Conservation (phyloP, 2,329 filamentous ascomycete species). For the Plenodomus tracheiphilus region DNA sequence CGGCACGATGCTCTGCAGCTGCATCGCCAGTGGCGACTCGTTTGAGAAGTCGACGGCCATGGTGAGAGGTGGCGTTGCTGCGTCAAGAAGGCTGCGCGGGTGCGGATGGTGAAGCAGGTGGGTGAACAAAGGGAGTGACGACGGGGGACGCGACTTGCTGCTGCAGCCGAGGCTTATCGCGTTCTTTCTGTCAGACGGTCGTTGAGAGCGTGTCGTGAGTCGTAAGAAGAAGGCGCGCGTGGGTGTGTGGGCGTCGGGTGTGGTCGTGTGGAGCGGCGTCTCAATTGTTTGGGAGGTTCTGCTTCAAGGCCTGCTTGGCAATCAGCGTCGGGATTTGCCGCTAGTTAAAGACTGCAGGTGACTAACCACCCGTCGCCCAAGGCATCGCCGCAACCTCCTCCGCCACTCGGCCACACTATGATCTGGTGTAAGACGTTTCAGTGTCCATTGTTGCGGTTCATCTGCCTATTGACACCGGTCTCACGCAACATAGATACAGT, state of each 20-base stretch:
- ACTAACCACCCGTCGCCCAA: not conserved
- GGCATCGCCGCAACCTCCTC: too few relatives aligned
- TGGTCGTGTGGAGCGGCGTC: slow-evolving; percentile 12
- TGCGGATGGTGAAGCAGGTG: slow-evolving; percentile 21
- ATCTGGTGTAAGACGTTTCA: too few relatives aligned
- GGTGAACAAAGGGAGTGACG: slow-evolving; percentile 12
- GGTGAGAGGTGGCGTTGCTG: slow-evolving; percentile 12
- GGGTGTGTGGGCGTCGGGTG: slow-evolving; percentile 1
- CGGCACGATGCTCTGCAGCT: slow-evolving; percentile 80
- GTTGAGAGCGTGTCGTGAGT: slow-evolving; percentile 11
- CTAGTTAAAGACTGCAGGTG: not conserved
- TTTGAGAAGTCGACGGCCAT: slow-evolving; percentile 81
- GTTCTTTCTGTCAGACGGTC: slow-evolving; percentile 8
- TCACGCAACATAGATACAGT: too few relatives aligned
- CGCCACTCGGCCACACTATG: too few relatives aligned
- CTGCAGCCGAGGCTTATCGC: slow-evolving; percentile 17
- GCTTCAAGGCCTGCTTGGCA: slow-evolving; percentile 15
- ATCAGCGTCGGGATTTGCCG: slow-evolving; percentile 15
- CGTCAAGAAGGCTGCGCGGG: slow-evolving; percentile 14
- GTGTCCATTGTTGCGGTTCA: too few relatives aligned
- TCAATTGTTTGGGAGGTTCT: slow-evolving; percentile 12
- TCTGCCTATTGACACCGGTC: too few relatives aligned
- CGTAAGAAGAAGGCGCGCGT: slow-evolving; percentile 15
- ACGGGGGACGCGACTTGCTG: slow-evolving; percentile 20
- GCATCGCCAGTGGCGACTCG: slow-evolving; percentile 81